Evolutionary conservation across 2,329 filamentous ascomycete genomes (phyloP), one percentile per base, ranked within the genome.

Genomic region (Verticillium nonalfalfae): DNA sequence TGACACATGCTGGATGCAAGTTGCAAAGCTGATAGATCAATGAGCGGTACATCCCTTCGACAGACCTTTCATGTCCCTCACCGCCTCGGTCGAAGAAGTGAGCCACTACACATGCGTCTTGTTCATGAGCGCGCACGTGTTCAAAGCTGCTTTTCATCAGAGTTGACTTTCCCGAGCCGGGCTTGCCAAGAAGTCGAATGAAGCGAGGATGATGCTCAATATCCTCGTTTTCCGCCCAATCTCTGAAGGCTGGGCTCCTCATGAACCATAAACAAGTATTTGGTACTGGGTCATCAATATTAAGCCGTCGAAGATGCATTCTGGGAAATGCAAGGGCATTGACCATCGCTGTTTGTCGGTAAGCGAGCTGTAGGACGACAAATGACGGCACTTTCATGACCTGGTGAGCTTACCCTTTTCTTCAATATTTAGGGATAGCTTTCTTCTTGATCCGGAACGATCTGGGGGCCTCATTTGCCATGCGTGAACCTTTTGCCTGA

Each of bases 81-180:
- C 63, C 60, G 26, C 58, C 26, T 1, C 38, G 58, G 40, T 65
- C 56, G 63, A 65, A n/a, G n/a, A 66, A 66, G 63, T 61, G 38
- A 0, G 34, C 34, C 11, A 33, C 15, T 2, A 58, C 56, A 40
- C 35, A 56, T 31, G 54, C n/a, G 5, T 15, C 5, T 21, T 14
- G 10, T 4, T 36, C 4, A 18, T 26, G 7, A 21, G 57, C 10
- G 18, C 11, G 60, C 14, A 26, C 7, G n/a, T 1, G 21, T 11
- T 56, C 36, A 21, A 50, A 59, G 1, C 57, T 63, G 7, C 57
- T 45, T 35, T 60, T 61, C 62, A 66, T 65, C 4, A 66, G 34
- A 0, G 61, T 63, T 1, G 66, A 67, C 56, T 66, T 66, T 10
- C 56, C 50, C 1, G 52, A 56, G 10, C 59, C 39, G 7, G 39